Conservation (phyloP, 192 early-diverging fungal genomes). For the Coemansia aciculifera region DNA sequence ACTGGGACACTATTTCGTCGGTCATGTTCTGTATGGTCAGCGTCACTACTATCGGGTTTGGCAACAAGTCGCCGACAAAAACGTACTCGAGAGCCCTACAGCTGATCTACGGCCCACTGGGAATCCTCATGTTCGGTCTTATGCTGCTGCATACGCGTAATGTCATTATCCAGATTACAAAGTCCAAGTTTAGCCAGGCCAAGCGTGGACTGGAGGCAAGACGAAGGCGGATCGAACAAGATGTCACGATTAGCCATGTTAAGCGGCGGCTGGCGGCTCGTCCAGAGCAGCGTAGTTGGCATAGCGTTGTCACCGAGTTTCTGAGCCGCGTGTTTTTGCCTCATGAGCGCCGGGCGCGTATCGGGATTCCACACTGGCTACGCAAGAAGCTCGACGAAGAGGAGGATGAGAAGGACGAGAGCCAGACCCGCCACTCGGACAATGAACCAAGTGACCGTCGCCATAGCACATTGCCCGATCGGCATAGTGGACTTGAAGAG, state of each 20-base stretch:
- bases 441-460: neutral
- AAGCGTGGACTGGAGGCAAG: constrained; percentile 37
- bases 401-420: neutral
- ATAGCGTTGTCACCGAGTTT: constrained; percentile 21
- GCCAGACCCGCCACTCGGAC: neutral
- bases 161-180: constrained; percentile 47
- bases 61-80: constrained; percentile 43
- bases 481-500: neutral
- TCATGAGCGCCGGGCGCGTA: constrained; percentile 25
- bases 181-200: constrained; percentile 27
- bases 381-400: constrained; percentile 20
- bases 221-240: constrained; percentile 38
- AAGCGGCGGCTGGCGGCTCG: constrained; percentile 38
- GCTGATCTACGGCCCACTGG: constrained; percentile 48
- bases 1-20: constrained; percentile 44
- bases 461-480: neutral
- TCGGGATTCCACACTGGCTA: constrained; percentile 48
- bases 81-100: constrained; percentile 40
- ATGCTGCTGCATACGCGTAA: constrained; percentile 55
- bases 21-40: constrained; percentile 57
- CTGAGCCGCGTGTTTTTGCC: constrained; percentile 31
- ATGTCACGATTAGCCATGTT: constrained; percentile 32
- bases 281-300: constrained; percentile 27
- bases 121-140: constrained; percentile 54
- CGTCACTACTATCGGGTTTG: constrained; percentile 52